Evolutionary conservation across 345 rosid genomes (phyloP), one percentile per base, ranked within the genome.

Genomic region (Angophora floribunda): DNA sequence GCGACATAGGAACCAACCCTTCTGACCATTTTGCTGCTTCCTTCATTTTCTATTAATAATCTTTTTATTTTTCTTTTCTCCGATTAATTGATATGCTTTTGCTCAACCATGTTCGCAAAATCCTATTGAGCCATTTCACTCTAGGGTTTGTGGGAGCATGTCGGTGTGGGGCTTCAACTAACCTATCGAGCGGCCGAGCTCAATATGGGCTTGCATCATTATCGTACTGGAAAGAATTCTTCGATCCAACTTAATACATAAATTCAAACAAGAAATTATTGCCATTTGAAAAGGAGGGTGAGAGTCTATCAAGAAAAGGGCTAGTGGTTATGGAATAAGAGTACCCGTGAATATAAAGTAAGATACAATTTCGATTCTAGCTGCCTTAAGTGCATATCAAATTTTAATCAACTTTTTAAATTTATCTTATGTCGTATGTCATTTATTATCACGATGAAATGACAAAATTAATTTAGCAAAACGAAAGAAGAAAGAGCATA

Each of bases 221-320:
- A 50, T 50, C 51, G 12, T 50, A 10, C 59, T 4, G 2, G 26
- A 7, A 53, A 53, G 24, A 53, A 53, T 8, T 22, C 4, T 7
- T 22, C 22, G 0, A 8, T 32, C 22, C 24, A 9, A 17, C 13
- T 19, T 19, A 36, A 75, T 75, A 3, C 12, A 9, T 75, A 75
- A 36, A 75, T 70, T 70, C 26, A 36, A n/a, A 13, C 7, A 26
- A 2, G 28, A 26, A 59, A 59, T 1, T 59, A 1, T 67, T 67
- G 45, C 1, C 45, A 32, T 32, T 32, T 32, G 9, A 16, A 67
- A 8, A 8, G 45, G 32, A 32, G 0, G 0, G 5, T 0, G 22
- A 36, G 6, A 67, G 30, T 67, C 79, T 32, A 4, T 32, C 24
- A 32, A 67, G 12, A 14, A 16, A 67, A n/a, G 9, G 1, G 32